Conservation (phyloP, 2,329 filamentous ascomycete species). For the Xylaria sp. region DNA sequence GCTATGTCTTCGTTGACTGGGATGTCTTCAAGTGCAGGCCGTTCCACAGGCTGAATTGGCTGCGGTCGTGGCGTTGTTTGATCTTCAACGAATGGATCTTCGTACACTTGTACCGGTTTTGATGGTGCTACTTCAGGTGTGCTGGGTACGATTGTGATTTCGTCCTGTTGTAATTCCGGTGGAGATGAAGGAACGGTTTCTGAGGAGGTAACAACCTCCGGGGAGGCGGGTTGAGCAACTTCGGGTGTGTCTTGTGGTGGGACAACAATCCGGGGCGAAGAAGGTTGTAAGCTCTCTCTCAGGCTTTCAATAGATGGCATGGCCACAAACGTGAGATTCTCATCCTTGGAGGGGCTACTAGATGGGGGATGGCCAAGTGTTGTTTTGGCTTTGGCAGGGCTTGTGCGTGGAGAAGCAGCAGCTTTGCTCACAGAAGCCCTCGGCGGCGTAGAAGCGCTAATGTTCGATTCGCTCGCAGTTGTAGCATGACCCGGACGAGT, state of each 20-base stretch:
- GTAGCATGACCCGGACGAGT: constrained; percentile 60
- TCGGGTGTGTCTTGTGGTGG: constrained; percentile 53
- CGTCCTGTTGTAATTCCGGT: constrained; percentile 45
- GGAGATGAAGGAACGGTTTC: constrained; percentile 42
- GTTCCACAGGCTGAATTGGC: constrained; percentile 51
- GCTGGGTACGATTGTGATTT: constrained; percentile 31
- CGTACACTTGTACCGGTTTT: constrained; percentile 66
- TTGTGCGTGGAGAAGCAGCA: constrained; percentile 56
- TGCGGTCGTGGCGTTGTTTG: constrained; percentile 59
- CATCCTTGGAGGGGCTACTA: constrained; percentile 61
- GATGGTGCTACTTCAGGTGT: constrained; percentile 48
- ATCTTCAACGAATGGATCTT: constrained; percentile 68
- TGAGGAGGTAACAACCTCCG: constrained; percentile 50
- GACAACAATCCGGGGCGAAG: constrained; percentile 43
- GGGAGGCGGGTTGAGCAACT: constrained; percentile 31
- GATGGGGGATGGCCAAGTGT: constrained; percentile 35
- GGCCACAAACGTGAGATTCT: constrained; percentile 65
- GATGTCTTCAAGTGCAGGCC: constrained; percentile 68
- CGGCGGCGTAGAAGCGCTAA: constrained; percentile 60
- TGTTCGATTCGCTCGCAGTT: constrained; percentile 63
- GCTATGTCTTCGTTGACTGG: constrained; percentile 68
- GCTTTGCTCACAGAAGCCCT: constrained; percentile 49
- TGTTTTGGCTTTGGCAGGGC: constrained; percentile 54
- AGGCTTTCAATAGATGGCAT: constrained; percentile 57
- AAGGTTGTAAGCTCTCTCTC: constrained; percentile 44